Evolutionary conservation across 768 basidiomycete species (phyloP), one percentile per base, ranked within the genome.

Genomic region (Rhizopogon vesiculosus): DNA sequence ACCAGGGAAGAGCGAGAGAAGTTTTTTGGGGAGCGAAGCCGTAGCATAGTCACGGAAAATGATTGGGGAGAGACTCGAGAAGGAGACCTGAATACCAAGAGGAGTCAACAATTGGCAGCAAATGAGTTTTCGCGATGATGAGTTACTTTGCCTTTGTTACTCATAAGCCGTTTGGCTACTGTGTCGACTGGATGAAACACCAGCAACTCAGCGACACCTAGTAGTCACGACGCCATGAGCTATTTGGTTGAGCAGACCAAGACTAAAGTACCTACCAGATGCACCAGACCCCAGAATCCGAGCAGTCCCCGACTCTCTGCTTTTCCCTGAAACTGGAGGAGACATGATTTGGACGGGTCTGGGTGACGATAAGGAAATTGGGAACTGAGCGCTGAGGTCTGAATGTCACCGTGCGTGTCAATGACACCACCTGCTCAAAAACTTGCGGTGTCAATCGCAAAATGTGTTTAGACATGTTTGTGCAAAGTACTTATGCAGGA

Each of bases 81-180:
- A 61, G 9, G 88, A 82, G 43, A 86, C 86, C 89, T 91, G 50
- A 33, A 33, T 31, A 2, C 19, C 45, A 33, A 29, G 35, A 45
- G 48, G 33, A 48, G 33, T 53, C 40, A 39, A 50, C 44, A 56
- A 28, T 45, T 42, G 12, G 25, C 25, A 35, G 19, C 4, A 48
- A 51, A 43, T 25, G 52, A 19, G 43, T 50, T 3, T 10, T 43
- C 39, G 12, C 42, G 19, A 40, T 8, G 9, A 40, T 3, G 19
- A 13, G 13, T 7, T 55, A 86, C 91, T 80, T 89, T 90, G 59
- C 79, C 78, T 77, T 94, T 94, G 83, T 98, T 97, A 70, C 92
- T 95, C 96, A 99, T 99, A 51, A 99, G 72, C 38, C 96, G 88
- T 72, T 99, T 99, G n/a, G 97, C 93, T 53, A 98, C 86, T 1